A percentile compares a stretch with the other conserved stretches of the same genome.
These are phyloP conservation scores for Colletotrichum sansevieriae DNA, from an alignment of 2,329 filamentous ascomycete species.

Conservation along the genomic window DNA sequence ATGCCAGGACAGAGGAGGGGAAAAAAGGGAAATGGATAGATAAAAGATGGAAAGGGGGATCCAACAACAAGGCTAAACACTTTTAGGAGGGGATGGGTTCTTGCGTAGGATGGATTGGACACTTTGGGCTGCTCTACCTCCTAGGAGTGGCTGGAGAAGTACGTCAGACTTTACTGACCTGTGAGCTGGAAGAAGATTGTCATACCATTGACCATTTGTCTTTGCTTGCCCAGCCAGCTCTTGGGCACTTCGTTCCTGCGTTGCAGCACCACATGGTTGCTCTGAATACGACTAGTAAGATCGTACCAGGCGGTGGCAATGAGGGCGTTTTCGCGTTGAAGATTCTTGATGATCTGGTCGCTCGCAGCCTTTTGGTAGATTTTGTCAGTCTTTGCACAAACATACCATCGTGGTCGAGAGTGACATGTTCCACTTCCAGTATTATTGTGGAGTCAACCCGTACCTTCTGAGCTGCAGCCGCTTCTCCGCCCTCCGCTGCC, in stretches of 20 bases:
- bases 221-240: slow-evolving; percentile 89
- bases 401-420: background rate
- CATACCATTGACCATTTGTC: slow-evolving; percentile 75
- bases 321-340: slow-evolving; percentile 82
- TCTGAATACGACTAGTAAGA: slow-evolving; percentile 81
- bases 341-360: slow-evolving; percentile 73
- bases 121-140: slow-evolving; percentile 35
- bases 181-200: slow-evolving; percentile 6
- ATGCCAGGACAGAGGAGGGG: background rate
- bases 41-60: slow-evolving; percentile 1
- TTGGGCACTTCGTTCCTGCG: slow-evolving; percentile 79
- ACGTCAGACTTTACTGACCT: slow-evolving; percentile 4
- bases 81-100: background rate
- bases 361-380: slow-evolving; percentile 57
- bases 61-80: background rate
- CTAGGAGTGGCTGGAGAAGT: slow-evolving; percentile 43
- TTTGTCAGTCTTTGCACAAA: slow-evolving; percentile 1
- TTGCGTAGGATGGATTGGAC: slow-evolving; percentile 4
- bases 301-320: slow-evolving; percentile 91
- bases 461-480: slow-evolving; percentile 66
- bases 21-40: background rate
- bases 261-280: slow-evolving; percentile 84
- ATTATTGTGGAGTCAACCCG: slow-evolving; percentile 45
- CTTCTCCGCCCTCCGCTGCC: slow-evolving; percentile 62
- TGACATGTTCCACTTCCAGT: background rate